Evolutionary conservation across 2,329 filamentous ascomycete genomes (phyloP).

Genomic region (Fusarium proliferatum): DNA sequence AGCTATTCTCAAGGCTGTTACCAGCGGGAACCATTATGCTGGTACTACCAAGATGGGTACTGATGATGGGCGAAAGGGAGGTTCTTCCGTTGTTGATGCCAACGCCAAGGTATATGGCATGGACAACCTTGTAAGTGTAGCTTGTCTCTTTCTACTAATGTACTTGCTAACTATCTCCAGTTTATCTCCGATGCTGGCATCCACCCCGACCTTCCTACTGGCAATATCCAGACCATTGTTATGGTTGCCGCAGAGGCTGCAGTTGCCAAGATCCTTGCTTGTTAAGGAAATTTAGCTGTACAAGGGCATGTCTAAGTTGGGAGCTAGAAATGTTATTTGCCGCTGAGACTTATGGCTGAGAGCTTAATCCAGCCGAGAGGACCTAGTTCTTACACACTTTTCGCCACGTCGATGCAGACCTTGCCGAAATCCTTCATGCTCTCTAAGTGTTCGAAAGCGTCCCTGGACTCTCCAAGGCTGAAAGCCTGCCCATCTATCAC

Average conservation of each 20-base stretch:
- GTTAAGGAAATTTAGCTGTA: neutral
- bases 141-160: accelerated
- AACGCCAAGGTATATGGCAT: constrained; percentile 73
- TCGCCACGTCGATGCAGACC: neutral
- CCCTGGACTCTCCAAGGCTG: neutral
- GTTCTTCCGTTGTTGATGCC: constrained; percentile 69
- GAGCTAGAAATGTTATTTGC: too few species aligned
- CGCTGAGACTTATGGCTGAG: too few species aligned
- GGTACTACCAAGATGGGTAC: constrained; percentile 70
- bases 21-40: constrained; percentile 60
- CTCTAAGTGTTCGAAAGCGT: neutral
- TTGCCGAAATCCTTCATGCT: neutral
- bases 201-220: constrained; percentile 74
- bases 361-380: too few species aligned
- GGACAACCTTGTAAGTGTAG: constrained; percentile 62
- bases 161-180: neutral
- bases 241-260: constrained; percentile 72
- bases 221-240: constrained; percentile 73
- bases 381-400: neutral
- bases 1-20: constrained; percentile 44
- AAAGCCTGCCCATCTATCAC: neutral
- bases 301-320: too few species aligned
- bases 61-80: constrained; percentile 63
- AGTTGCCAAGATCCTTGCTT: constrained; percentile 49
- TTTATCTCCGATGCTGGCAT: constrained; percentile 75